These are phyloP conservation scores for Leishmania lainsoni DNA, from an alignment of 208 protist genomes.

Conservation along the genomic window DNA sequence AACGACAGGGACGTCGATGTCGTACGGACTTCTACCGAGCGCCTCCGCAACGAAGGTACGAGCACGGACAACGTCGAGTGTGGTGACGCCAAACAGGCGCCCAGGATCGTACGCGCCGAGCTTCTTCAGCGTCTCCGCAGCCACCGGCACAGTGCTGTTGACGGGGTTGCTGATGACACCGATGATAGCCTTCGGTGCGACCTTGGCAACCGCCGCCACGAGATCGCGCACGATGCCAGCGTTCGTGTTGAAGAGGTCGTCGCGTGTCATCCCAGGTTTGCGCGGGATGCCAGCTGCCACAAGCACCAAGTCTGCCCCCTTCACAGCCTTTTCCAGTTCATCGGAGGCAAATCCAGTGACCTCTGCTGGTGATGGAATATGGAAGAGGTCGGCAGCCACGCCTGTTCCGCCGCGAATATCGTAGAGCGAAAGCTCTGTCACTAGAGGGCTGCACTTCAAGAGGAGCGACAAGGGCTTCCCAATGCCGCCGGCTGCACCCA, in stretches of 20 bases:
- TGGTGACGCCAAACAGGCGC: constrained; percentile 92
- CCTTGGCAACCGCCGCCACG: constrained; percentile 70
- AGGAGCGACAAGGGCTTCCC: constrained; percentile 96
- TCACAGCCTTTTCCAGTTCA: constrained; percentile 70
- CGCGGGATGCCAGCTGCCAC: constrained; percentile 95
- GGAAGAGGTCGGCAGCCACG: constrained; percentile 90
- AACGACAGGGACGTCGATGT: constrained; percentile 88
- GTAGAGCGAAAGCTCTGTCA: constrained; percentile 87
- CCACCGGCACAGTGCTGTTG: constrained; percentile 96
- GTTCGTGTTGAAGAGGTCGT: constrained; percentile 97
- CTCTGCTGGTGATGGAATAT: constrained; percentile 82
- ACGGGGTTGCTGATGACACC: constrained; percentile 95
- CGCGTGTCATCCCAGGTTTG: constrained; percentile 96
- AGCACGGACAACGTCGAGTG: constrained; percentile 86
- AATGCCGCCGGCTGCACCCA: constrained; percentile 96
- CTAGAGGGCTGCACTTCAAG: constrained; percentile 83
- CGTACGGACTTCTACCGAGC: constrained; percentile 49
- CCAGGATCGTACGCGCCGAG: constrained; percentile 82
- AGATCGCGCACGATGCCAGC: constrained; percentile 90
- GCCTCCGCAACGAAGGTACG: constrained; percentile 82
- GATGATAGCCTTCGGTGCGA: constrained; percentile 92
- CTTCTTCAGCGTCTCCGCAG: constrained; percentile 90
- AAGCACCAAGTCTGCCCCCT: constrained; percentile 86
- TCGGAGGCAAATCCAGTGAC: constrained; percentile 75
- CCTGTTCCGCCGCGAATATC: constrained; percentile 87